Conservation (phyloP, 805 yeast genomes). For the Kuraishia capsulata region DNA sequence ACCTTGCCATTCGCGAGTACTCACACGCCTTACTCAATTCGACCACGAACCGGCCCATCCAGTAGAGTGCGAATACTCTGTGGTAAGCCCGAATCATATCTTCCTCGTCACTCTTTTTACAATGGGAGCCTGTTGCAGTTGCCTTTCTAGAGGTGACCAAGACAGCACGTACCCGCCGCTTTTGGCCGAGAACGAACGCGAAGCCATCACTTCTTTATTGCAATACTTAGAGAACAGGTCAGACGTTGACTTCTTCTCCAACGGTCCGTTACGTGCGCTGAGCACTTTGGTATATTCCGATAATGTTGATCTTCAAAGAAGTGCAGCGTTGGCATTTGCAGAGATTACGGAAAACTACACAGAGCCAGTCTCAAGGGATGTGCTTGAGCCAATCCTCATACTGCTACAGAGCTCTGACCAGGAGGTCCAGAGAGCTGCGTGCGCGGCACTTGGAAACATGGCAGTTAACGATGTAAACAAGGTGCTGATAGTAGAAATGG, state of each 20-base stretch:
- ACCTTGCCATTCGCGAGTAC: no score
- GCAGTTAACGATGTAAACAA: constrained; percentile 97
- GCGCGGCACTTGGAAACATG: constrained; percentile 96
- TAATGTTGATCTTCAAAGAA: constrained; percentile 87
- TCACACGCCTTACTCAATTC: no score
- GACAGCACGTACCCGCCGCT: constrained; percentile 68
- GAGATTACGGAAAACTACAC: constrained; percentile 97
- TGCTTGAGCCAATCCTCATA: constrained; percentile 86
- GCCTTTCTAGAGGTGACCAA: constrained; percentile 29
- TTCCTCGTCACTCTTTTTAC: not conserved
- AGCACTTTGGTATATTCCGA: constrained; percentile 92
- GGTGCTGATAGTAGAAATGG: constrained; percentile 91
- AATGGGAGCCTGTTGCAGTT: constrained; percentile 50
- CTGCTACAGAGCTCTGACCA: constrained; percentile 80
- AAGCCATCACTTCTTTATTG: constrained; percentile 84
- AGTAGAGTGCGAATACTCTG: no score
- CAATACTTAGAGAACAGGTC: constrained; percentile 84
- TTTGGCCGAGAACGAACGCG: constrained; percentile 92
- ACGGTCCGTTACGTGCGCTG: constrained; percentile 81
- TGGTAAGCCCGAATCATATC: not conserved
- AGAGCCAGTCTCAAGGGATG: constrained; percentile 82
- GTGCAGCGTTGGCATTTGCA: constrained; percentile 97
- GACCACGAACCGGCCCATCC: no score
- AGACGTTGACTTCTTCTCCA: constrained; percentile 82
- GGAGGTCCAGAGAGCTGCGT: constrained; percentile 97